phyloP scores from a whole-genome alignment of 306 rosid species.

The Cyamopsis tetragonoloba region DNA sequence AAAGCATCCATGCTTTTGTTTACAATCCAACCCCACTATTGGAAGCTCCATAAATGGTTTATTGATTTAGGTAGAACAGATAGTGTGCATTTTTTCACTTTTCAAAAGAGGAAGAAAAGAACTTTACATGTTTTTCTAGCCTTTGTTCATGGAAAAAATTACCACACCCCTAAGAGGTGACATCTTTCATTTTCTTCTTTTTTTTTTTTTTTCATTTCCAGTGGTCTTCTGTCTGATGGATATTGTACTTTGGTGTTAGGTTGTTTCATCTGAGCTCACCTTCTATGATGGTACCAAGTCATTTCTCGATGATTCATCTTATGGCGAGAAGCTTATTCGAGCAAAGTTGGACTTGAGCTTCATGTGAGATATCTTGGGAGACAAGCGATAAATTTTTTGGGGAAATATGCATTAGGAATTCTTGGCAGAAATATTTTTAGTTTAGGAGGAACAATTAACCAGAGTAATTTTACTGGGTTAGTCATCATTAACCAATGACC shows the following conservation, averaged over 20 bases:
- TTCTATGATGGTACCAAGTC: conserved; percentile 96
- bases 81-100: neutral
- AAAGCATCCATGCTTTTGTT: too few species aligned
- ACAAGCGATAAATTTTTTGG: neutral
- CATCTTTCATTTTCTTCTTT: neutral
- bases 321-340: conserved; percentile 94
- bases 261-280: conserved; percentile 89
- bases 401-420: conserved; percentile 5
- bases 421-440: neutral
- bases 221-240: conserved; percentile 16
- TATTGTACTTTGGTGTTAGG: conserved; percentile 44
- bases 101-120: neutral
- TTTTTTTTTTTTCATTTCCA: neutral
- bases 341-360: conserved; percentile 95
- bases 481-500: conserved; percentile 13
- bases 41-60: conserved; percentile 10
- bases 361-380: conserved; percentile 58
- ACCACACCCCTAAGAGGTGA: neutral
- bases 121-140: neutral
- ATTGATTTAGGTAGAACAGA: neutral
- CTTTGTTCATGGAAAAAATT: neutral
- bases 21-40: neutral
- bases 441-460: conserved; percentile 8
- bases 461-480: neutral
- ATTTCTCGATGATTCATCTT: conserved; percentile 69